Evolutionary conservation across 345 rosid species (phyloP).

Genomic region (Euphorbia pulcherrima): DNA sequence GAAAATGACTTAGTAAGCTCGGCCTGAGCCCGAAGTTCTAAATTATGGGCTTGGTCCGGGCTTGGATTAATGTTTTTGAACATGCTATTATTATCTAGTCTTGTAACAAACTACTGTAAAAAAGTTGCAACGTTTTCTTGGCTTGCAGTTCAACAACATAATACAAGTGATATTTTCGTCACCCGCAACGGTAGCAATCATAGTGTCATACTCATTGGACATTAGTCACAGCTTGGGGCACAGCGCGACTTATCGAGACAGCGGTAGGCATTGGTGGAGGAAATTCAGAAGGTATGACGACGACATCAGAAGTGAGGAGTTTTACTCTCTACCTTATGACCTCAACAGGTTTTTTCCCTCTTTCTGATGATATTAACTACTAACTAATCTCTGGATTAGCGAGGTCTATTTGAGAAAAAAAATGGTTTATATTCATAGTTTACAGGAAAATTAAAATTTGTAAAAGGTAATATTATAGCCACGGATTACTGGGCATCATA

Average conservation of each 20-base stretch:
- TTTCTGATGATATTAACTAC: constrained; percentile 33
- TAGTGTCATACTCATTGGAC: constrained; percentile 58
- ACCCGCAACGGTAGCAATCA: constrained; percentile 65
- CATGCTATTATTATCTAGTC: too few relatives aligned
- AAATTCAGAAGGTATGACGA: constrained; percentile 51
- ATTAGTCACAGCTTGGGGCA: constrained; percentile 54
- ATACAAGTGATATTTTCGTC: constrained; percentile 88
- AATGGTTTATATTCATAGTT: neutral
- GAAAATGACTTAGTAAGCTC: too few relatives aligned
- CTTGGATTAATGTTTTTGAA: too few relatives aligned
- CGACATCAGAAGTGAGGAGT: constrained; percentile 65
- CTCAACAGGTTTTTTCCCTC: constrained; percentile 91
- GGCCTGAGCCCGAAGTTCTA: too few relatives aligned
- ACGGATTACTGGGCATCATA: neutral
- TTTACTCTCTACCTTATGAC: constrained; percentile 65
- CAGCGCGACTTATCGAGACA: constrained; percentile 50
- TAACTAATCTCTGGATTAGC: neutral
- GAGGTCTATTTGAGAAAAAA: neutral
- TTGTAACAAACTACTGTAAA: too few relatives aligned
- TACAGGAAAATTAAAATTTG: neutral
- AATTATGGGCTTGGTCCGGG: too few relatives aligned
- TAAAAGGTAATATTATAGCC: constrained; percentile 3
- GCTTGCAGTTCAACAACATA: constrained; percentile 70
- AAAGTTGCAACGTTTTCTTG: neutral
- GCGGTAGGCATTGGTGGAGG: constrained; percentile 90